Evolutionary conservation across 2,329 filamentous ascomycete genomes (phyloP), one percentile per base, ranked within the genome.

Genomic region (Capronia coronata): DNA sequence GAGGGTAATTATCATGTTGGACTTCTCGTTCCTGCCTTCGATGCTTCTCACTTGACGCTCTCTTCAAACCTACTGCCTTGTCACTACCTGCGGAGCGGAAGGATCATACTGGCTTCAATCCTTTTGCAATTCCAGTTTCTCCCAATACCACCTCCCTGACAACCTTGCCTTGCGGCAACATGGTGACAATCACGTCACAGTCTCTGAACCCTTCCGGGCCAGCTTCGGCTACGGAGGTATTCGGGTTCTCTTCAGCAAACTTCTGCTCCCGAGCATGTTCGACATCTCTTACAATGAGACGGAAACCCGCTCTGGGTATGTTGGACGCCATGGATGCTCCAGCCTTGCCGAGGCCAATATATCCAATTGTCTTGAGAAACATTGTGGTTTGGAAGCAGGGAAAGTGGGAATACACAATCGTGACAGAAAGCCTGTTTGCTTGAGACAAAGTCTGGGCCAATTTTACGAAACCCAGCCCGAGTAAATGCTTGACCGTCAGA

Each of bases 181-280:
- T 67, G 0, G 64, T 67, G 16, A 67, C 55, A 6, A 67, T 52
- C 3, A 65, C 56, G 45, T 65, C 63, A 50, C 61, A 63, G 22
- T 64, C 63, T 19, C 58, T 56, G 50, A 67, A 67, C 0, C 62
- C 61, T 27, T 61, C 55, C 3, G 34, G 9, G 11, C 51, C 48
- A 13, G 58, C 58, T 7, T 61, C 55, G 3, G 62, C 59, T 11
- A 60, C 59, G 2, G 56, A 62, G 6, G 64, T 65, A 48, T 64
- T 64, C 13, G 91, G 91, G 63, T 97, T 97, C 18, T 89, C 85
- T 22, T 71, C 74, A 70, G 86, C 87, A 90, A 97, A 97, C 10
- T 78, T 79, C 19, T 63, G 67, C 53, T 82, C 78, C 52, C 91
- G 76, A 60, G 83, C 79, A 2, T 69, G 71, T 48, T 66, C 63